Conservation (phyloP, 495 filamentous ascomycete species). For the Penicillium crystallinum region DNA sequence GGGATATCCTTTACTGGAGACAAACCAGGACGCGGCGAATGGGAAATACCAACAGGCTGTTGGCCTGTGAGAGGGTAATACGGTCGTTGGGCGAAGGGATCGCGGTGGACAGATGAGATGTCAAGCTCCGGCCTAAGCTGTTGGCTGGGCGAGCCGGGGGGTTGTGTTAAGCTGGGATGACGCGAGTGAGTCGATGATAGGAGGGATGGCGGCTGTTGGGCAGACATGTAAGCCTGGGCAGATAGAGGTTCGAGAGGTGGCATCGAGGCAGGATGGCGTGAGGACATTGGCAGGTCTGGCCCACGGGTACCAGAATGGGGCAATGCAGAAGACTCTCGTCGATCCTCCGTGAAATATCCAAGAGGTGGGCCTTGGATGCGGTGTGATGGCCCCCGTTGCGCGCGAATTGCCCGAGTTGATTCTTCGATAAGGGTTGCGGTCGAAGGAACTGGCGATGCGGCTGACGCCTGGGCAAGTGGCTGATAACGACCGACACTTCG, state of each 20-base stretch:
- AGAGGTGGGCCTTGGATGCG: constrained; percentile 37
- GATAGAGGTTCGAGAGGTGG: constrained; percentile 33
- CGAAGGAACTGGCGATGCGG: constrained; percentile 26
- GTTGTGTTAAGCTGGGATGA: constrained; percentile 34
- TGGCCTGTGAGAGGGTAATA: constrained; percentile 28
- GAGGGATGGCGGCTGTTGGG: constrained; percentile 26
- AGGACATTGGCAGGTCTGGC: constrained; percentile 29
- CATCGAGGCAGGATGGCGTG: constrained; percentile 26
- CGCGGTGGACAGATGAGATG: constrained; percentile 35
- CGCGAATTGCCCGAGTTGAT: constrained; percentile 24
- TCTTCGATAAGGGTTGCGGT: constrained; percentile 31
- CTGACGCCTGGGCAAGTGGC: constrained; percentile 42
- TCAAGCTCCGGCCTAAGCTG: constrained; percentile 33
- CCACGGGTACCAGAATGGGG: constrained; percentile 23
- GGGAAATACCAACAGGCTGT: constrained; percentile 24
- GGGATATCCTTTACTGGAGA: constrained; percentile 40
- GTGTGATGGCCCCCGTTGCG: constrained; percentile 21
- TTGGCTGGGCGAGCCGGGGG: constrained; percentile 37
- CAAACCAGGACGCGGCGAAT: constrained; percentile 29
- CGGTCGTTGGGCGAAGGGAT: constrained; percentile 31
- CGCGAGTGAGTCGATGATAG: constrained; percentile 36
- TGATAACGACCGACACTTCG: constrained; percentile 35
- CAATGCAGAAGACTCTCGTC: constrained; percentile 37
- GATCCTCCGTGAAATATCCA: constrained; percentile 42
- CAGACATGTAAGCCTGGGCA: constrained; percentile 29